These are phyloP conservation scores for Beauveria australis DNA, from an alignment of 2,329 filamentous ascomycete genomes.

Conservation along the genomic window DNA sequence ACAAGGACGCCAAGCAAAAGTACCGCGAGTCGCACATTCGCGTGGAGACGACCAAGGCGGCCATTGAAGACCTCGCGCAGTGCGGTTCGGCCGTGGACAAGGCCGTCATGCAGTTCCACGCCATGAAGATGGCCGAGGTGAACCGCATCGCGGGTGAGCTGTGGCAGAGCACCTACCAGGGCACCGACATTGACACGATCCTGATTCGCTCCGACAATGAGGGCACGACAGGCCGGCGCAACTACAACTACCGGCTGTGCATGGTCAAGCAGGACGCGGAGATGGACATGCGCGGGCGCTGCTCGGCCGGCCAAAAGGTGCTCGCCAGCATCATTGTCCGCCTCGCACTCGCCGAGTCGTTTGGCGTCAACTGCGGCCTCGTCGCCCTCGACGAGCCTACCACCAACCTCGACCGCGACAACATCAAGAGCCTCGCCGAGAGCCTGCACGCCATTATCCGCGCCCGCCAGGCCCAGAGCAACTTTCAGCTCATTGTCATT, in stretches of 20 bases:
- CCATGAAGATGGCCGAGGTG: constrained; percentile 96
- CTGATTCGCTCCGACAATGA: constrained; percentile 90
- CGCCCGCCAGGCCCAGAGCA: constrained; percentile 72
- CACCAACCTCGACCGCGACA: constrained; percentile 91
- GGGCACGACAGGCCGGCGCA: constrained; percentile 61
- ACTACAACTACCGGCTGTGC: constrained; percentile 94
- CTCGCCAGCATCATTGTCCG: constrained; percentile 96
- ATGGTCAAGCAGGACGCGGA: constrained; percentile 97
- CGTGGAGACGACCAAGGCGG: constrained; percentile 85
- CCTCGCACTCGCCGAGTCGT: constrained; percentile 89
- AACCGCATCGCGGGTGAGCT: constrained; percentile 90
- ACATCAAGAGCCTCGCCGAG: constrained; percentile 81
- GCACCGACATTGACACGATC: constrained; percentile 94
- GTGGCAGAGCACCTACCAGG: constrained; percentile 96
- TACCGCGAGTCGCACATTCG: constrained; percentile 86
- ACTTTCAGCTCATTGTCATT: constrained; percentile 97
- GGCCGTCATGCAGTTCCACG: constrained; percentile 95
- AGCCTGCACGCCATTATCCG: constrained; percentile 84
- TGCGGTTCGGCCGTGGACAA: constrained; percentile 83
- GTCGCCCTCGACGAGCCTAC: constrained; percentile 97
- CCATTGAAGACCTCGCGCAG: constrained; percentile 78
- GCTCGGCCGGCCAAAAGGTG: constrained; percentile 93
- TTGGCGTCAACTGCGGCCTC: constrained; percentile 89
- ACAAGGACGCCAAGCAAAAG: constrained; percentile 69
- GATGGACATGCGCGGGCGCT: constrained; percentile 99